A percentile compares a stretch with the other conserved stretches of the same genome.
phyloP scores from a whole-genome alignment of 805 yeast genomes.

The Candida fluviatilis region DNA sequence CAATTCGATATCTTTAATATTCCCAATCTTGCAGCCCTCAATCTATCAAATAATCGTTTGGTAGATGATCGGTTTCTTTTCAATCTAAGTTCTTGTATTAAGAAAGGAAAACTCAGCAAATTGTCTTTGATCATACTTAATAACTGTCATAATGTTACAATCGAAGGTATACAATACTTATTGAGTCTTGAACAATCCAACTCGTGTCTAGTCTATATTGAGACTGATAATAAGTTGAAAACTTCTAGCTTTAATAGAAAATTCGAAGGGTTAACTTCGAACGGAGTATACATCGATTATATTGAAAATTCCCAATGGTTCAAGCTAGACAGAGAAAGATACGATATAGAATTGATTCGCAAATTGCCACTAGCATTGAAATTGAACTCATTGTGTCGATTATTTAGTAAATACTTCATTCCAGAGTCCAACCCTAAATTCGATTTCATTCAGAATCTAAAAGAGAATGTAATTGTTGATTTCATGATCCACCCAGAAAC shows the following conservation, averaged over 20 bases:
- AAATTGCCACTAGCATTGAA: conserved; percentile 24
- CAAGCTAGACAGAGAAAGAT: conserved; percentile 9
- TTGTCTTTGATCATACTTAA: conserved; percentile 20
- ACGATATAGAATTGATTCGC: conserved; percentile 9
- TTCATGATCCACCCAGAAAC: conserved; percentile 1
- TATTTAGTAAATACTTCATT: neutral
- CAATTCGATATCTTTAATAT: conserved; percentile 19
- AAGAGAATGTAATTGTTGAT: neutral
- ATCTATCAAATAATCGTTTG: conserved; percentile 23
- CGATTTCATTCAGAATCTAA: neutral
- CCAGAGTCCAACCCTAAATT: neutral
- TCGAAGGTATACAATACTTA: conserved; percentile 10
- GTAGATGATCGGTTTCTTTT: conserved; percentile 30
- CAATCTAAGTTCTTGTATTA: conserved; percentile 17
- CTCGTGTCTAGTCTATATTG: conserved; percentile 11
- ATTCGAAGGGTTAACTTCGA: neutral
- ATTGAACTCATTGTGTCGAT: conserved; percentile 12
- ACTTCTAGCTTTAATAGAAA: conserved; percentile 3
- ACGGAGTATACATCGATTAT: neutral
- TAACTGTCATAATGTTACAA: conserved; percentile 17
- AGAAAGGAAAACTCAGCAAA: conserved; percentile 12
- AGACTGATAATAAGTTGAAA: conserved; percentile 11
- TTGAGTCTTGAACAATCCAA: conserved; percentile 4
- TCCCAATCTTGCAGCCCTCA: conserved; percentile 23
- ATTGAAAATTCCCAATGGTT: conserved; percentile 24